Base-by-base conservation (phyloP, 768 basidiomycete genomes). In the Rhodocollybia butyracea region DNA sequence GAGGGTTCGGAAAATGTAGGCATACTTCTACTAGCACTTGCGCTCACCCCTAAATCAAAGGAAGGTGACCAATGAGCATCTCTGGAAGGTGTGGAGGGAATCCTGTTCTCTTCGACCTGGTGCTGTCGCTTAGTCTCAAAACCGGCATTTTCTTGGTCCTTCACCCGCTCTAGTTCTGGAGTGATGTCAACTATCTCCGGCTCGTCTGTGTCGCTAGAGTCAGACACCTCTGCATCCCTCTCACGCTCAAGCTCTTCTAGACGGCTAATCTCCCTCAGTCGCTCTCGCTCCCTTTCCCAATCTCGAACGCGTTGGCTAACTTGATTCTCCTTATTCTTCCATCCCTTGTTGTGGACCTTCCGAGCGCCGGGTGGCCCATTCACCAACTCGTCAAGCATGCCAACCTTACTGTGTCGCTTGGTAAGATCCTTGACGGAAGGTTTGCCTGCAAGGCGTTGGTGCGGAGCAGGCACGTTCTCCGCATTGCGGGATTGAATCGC, bases 231-330 rank as follows among this genome's bases (percentile, higher is more conserved):
- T 57, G 68, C 76, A 63, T 77, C 78, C 41, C 73, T 72, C 62
- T 83, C 80, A 56, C 71, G 70, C 67, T 81, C 74, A 55, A 79
- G 61, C 63, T 89, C 86, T 64, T 84, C 77, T 63, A 86, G 57
- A 56, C 75, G 73, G 57, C 77, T 78, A 76, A 88, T 84, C 74
- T 89, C 87, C 61, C 88, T 76, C 64, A 89, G 68, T 57, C 86
- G 73, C 68, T 84, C 78, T 32, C 80, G 78, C 67, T 89, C 88
- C 39, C 83, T 73, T 64, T 91, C 88, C 88, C 89, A 91, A 61
- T 89, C 88, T 60, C 76, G 76, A 60, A 90, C 84, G 11, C 89
- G 76, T 56, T 88, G 81, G 55, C 77, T 78, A 17, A 79, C 79
- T 52, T 69, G 73, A 42, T 79, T 80, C 51, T 76, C 77, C 45